Evolutionary conservation across 768 basidiomycete species (phyloP).

Genomic region (Mycena galopus): DNA sequence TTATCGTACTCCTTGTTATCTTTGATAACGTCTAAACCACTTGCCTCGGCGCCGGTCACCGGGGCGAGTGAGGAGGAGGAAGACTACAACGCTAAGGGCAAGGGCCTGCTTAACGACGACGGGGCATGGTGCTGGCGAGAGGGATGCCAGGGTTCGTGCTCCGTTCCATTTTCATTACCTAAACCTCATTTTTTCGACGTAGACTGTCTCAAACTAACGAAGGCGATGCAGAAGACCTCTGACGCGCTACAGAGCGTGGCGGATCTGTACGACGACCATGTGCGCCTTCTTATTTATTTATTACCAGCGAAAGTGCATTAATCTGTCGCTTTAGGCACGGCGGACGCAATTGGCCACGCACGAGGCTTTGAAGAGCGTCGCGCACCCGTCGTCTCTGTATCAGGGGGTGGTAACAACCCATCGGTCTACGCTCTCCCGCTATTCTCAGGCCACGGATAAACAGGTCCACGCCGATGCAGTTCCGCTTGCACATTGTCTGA

Average conservation of each 20-base stretch:
- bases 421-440: slow-evolving; percentile 74
- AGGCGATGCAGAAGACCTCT: slow-evolving; percentile 80
- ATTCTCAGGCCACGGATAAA: slow-evolving; percentile 64
- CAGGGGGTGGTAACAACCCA: slow-evolving; percentile 86
- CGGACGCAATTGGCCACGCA: slow-evolving; percentile 80
- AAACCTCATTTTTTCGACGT: not conserved
- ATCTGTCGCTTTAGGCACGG: slow-evolving; percentile 65
- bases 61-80: slow-evolving; percentile 66
- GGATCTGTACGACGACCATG: slow-evolving; percentile 85
- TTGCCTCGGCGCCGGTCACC: slow-evolving; percentile 61
- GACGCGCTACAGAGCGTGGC: slow-evolving; percentile 82
- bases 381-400: slow-evolving; percentile 81
- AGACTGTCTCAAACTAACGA: slow-evolving; percentile 86
- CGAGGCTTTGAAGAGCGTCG: slow-evolving; percentile 80
- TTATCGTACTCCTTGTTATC: slow-evolving; percentile 82
- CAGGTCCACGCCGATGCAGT: not conserved
- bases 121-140: slow-evolving; percentile 94
- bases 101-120: slow-evolving; percentile 74
- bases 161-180: not conserved
- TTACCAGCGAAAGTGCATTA: not conserved
- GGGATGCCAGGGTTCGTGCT: slow-evolving; percentile 69
- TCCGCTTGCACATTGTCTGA: not conserved
- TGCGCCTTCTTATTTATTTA: slow-evolving; percentile 47
- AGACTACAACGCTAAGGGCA: slow-evolving; percentile 52
- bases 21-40: slow-evolving; percentile 77